Base-by-base conservation (phyloP, 2,329 filamentous ascomycete genomes). In the Camillea tinctor region DNA sequence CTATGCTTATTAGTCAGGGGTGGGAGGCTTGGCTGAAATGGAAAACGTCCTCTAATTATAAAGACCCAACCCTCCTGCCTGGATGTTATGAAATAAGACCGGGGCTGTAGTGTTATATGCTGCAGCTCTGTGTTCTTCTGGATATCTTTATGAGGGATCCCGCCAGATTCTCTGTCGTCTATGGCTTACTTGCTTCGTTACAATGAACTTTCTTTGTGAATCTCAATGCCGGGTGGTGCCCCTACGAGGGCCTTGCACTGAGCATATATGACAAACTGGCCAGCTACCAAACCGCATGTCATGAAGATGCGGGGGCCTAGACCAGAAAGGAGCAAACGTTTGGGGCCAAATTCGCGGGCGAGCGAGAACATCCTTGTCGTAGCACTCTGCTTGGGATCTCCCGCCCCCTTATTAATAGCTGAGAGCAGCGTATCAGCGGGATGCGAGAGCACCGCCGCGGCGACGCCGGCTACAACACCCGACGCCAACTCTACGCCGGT, bases 391-490 rank as follows among this genome's bases (percentile, higher is more conserved):
- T 70, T 75, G 17, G 72, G 73, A 66, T 83, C 79, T 1, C 81
- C 81, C 0, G 79, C 79, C 58, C 81, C 81, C 72, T 83, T 84
- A 73, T 84, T 84, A 66, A 84, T 84, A 56, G 81, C 81, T 0
- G 81, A 84, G 22, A 84, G 74, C 60, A 84, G 73, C 15, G 81
- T 84, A 64, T 97, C 93, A 64, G 93, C 93, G 48, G 93, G 93
- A 76, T 97, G 93, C 44, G 92, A 96, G 72, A 97, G 85, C 60
- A 96, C 82, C 63, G 93, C 93, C 48, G 93, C 92, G 56, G 92
- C 93, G 71, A 94, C 91, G 84, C 93, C 93, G 58, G 93, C 93
- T 60, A 93, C 85, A 69, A 96, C 81, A 82, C 93, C 93, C 68
- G 91, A 93, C 49, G 90, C 87, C 71, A 97, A 84, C 81, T 96